Conservation (phyloP, 2,329 filamentous ascomycete genomes). For the Ramichloridium luteum region DNA sequence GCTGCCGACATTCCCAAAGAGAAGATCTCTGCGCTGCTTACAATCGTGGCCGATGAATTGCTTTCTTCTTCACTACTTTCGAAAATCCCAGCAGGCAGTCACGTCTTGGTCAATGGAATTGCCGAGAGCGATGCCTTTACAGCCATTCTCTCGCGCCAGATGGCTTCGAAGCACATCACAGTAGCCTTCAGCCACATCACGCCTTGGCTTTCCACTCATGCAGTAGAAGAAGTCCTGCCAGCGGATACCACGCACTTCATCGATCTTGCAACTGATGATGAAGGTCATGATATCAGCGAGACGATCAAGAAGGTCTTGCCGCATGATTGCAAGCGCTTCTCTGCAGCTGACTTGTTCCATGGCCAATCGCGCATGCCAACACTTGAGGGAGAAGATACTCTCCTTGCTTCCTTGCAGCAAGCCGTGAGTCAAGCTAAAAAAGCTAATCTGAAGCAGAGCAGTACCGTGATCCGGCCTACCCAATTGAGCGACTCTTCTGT, state of each 20-base stretch:
- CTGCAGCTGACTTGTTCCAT: too few species aligned
- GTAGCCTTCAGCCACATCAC: background rate
- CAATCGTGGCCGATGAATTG: background rate
- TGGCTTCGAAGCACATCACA: background rate
- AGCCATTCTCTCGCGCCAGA: background rate
- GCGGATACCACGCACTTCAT: slow-evolving; percentile 2
- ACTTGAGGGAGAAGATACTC: too few species aligned
- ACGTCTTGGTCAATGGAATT: background rate
- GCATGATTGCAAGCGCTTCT: background rate
- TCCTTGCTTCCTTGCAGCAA: too few species aligned
- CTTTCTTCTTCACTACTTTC: background rate
- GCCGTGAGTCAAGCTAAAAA: too few species aligned
- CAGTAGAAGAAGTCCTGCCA: too few species aligned
- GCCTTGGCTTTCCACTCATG: too few species aligned
- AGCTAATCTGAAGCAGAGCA: too few species aligned
- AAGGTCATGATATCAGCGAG: background rate
- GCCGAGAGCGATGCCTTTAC: background rate
- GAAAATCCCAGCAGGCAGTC: background rate
- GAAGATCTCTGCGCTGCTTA: background rate
- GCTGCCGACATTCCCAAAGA: background rate
- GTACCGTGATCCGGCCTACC: too few species aligned
- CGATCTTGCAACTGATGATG: background rate
- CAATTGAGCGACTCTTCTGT: too few species aligned
- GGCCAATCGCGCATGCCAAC: too few species aligned
- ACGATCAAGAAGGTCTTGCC: background rate